phyloP scores from a whole-genome alignment of 352 stramenopile species.

The Globisporangium okanoganense region DNA sequence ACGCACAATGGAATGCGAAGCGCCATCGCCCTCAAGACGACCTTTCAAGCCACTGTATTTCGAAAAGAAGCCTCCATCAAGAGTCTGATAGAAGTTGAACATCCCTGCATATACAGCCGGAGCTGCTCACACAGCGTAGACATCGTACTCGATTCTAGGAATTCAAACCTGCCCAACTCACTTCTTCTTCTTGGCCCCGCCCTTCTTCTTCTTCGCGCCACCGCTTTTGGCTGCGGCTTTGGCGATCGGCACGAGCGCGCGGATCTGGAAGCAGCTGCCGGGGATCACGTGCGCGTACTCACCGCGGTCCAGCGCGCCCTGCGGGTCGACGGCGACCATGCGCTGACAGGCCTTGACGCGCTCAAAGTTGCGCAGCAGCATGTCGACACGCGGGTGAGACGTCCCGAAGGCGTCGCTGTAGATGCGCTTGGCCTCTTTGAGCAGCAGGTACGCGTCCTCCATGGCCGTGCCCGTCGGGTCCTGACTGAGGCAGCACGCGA shows the following conservation, averaged over 20 bases:
- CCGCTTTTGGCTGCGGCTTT: conserved; percentile 17
- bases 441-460: conserved; percentile 53
- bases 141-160: no score
- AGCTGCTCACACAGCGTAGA: no score
- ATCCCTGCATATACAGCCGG: background rate
- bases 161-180: no score
- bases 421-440: conserved; percentile 44
- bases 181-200: conserved; percentile 39
- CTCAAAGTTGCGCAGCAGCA: conserved; percentile 48
- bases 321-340: conserved; percentile 40
- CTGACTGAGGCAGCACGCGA: conserved; percentile 64
- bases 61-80: background rate
- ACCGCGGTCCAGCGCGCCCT: conserved; percentile 36
- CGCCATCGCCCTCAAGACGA: background rate
- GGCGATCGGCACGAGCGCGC: conserved; percentile 38
- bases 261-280: conserved; percentile 61
- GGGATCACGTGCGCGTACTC: conserved; percentile 65
- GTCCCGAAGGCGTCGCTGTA: conserved; percentile 43
- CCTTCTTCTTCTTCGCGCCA: conserved; percentile 31
- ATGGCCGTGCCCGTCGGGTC: conserved; percentile 24
- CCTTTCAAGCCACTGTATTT: background rate
- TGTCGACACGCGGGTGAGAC: conserved; percentile 36
- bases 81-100: background rate
- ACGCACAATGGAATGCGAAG: conserved; percentile 16
- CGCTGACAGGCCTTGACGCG: conserved; percentile 34